These are phyloP conservation scores for Aspergillus sp. DNA, from an alignment of 2,329 filamentous ascomycete species.

Conservation along the genomic window DNA sequence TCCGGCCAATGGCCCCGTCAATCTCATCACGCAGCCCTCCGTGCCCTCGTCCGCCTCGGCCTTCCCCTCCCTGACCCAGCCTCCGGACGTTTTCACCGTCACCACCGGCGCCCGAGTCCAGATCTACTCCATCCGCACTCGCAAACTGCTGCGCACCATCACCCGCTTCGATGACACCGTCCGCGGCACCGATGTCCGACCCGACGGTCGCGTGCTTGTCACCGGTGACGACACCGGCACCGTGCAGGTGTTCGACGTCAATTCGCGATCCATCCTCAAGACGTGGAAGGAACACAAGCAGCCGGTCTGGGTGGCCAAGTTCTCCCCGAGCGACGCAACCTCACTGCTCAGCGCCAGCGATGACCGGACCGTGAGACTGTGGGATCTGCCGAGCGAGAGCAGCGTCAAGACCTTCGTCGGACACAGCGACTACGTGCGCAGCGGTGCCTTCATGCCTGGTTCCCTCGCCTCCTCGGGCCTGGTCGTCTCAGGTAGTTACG, in stretches of 20 bases:
- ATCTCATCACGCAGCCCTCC: constrained; percentile 76
- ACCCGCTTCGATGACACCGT: constrained; percentile 90
- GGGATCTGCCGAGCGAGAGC: constrained; percentile 83
- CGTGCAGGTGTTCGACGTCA: constrained; percentile 93
- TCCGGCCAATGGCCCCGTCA: constrained; percentile 84
- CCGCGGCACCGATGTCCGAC: constrained; percentile 81
- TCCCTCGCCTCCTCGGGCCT: constrained; percentile 63
- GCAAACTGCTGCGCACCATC: constrained; percentile 91
- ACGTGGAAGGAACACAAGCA: constrained; percentile 95
- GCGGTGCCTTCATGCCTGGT: constrained; percentile 78
- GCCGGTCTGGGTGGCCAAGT: constrained; percentile 87
- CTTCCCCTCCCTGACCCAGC: constrained; percentile 46
- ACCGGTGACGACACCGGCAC: constrained; percentile 89
- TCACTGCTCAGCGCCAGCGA: constrained; percentile 86
- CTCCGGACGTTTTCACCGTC: constrained; percentile 71
- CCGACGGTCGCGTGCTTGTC: constrained; percentile 84
- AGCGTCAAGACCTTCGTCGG: constrained; percentile 78
- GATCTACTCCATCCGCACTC: constrained; percentile 87
- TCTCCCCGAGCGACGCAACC: constrained; percentile 86
- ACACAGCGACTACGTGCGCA: constrained; percentile 89
- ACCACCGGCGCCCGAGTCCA: constrained; percentile 94
- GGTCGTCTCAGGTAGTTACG: constrained; percentile 88
- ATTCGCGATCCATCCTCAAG: constrained; percentile 85
- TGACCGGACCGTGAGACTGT: constrained; percentile 87
- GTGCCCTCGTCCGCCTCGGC: constrained; percentile 45